Evolutionary conservation across 345 rosid genomes (phyloP).

Genomic region (Geranium brycei): DNA sequence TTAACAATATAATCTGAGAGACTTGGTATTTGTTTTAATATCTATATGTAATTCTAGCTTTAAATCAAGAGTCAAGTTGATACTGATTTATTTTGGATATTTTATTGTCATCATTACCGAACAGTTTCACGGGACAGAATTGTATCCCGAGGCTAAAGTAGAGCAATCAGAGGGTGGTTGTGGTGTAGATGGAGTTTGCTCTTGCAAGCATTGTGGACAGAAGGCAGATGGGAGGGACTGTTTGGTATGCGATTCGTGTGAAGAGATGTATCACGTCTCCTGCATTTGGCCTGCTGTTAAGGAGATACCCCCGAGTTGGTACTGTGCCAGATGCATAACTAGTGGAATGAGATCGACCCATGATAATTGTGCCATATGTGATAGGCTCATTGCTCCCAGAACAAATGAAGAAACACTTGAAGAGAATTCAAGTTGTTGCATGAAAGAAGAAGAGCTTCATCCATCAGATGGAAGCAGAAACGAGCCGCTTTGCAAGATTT

Average conservation of each 20-base stretch:
- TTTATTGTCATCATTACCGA: neutral
- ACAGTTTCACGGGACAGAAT: conserved; percentile 22
- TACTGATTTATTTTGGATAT: neutral
- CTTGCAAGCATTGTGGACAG: conserved; percentile 51
- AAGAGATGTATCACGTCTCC: conserved; percentile 66
- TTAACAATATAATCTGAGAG: too few relatives aligned
- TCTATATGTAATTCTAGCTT: too few relatives aligned
- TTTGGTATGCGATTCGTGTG: conserved; percentile 84
- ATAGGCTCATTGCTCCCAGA: conserved; percentile 40
- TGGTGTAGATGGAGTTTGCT: conserved; percentile 23
- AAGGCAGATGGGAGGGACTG: conserved; percentile 51
- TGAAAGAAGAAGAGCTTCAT: conserved; percentile 4
- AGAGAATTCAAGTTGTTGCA: conserved; percentile 31
- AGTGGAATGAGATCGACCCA: conserved; percentile 55
- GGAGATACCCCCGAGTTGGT: conserved; percentile 62
- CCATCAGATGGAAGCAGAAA: too few relatives aligned
- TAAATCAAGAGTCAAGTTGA: too few relatives aligned
- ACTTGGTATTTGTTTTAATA: too few relatives aligned
- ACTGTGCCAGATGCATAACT: conserved; percentile 51
- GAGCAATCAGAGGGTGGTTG: conserved; percentile 31
- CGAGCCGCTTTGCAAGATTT: conserved; percentile 33
- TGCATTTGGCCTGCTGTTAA: conserved; percentile 63
- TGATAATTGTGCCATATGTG: conserved; percentile 61
- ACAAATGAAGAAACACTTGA: conserved; percentile 22
- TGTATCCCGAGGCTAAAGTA: conserved; percentile 27